Conservation (phyloP, 2,329 filamentous ascomycete genomes). For the Stemphylium vesicarium region DNA sequence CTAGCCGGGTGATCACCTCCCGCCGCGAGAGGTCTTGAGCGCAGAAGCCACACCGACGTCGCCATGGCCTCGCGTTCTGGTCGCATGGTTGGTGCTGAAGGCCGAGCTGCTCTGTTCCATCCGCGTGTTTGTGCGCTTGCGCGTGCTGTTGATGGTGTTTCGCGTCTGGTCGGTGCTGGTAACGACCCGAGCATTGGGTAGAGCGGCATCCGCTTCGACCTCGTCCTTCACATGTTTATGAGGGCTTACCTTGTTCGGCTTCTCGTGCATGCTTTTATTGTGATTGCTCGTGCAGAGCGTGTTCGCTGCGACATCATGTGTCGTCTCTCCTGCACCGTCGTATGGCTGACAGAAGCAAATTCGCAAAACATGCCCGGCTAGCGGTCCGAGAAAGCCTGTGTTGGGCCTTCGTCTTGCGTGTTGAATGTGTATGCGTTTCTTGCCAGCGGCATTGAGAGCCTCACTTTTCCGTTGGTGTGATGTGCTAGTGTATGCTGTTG, state of each 20-base stretch:
- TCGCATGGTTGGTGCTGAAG: neutral
- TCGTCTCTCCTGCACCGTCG: slow-evolving; percentile 28
- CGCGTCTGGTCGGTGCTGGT: slow-evolving; percentile 2
- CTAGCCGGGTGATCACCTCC: slow-evolving; percentile 17
- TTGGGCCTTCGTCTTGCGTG: neutral
- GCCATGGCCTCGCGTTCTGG: slow-evolving; percentile 31
- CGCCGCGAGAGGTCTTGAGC: slow-evolving; percentile 20
- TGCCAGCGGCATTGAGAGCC: neutral
- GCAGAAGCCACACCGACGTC: slow-evolving; percentile 32
- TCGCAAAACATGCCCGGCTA: slow-evolving; percentile 33
- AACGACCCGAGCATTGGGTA: slow-evolving; percentile 22
- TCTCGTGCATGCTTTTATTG: neutral
- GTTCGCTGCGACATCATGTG: slow-evolving; percentile 1
- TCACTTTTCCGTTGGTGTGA: neutral
- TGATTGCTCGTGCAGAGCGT: slow-evolving; percentile 5
- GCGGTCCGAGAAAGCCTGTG: slow-evolving; percentile 11
- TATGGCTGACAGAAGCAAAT: slow-evolving; percentile 48
- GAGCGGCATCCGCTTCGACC: slow-evolving; percentile 11
- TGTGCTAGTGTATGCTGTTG: slow-evolving; percentile 2
- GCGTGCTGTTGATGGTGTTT: neutral
- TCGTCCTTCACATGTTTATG: neutral
- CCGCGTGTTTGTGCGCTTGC: neutral
- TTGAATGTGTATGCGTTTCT: neutral
- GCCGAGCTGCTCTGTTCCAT: neutral
- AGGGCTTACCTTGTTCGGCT: slow-evolving; percentile 6